phyloP scores from a whole-genome alignment of 2,329 filamentous ascomycete genomes.

The Aureobasidium sp. region DNA sequence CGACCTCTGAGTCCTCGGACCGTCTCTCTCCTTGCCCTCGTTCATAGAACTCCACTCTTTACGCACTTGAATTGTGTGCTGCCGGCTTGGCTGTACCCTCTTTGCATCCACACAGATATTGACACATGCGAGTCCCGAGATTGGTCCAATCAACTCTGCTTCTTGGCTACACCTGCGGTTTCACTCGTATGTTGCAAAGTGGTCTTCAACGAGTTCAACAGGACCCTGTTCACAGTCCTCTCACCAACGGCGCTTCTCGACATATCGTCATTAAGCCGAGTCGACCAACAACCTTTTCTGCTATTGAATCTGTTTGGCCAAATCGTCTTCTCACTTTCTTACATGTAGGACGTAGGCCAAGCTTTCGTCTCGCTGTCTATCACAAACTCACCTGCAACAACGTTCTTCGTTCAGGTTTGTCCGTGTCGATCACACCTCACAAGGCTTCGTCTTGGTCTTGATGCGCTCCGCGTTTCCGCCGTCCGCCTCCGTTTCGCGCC shows the following conservation, averaged over 20 bases:
- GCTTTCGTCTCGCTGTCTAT: not conserved
- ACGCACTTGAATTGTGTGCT: not conserved
- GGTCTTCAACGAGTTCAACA: not conserved
- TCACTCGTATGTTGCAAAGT: not conserved
- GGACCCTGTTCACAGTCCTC: not conserved
- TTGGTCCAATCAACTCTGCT: slow-evolving; percentile 5
- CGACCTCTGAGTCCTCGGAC: not conserved
- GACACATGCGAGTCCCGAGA: not conserved
- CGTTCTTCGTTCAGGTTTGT: slow-evolving; percentile 3
- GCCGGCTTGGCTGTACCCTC: slow-evolving; percentile 12
- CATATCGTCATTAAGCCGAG: not conserved
- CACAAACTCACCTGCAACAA: slow-evolving; percentile 8
- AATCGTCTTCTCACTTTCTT: not conserved
- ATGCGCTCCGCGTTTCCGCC: slow-evolving; percentile 3
- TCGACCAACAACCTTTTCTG: not conserved
- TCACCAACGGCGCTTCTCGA: not conserved
- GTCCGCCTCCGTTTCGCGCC: slow-evolving; percentile 5
- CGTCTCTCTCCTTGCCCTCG: slow-evolving; percentile 7
- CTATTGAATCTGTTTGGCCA: not conserved
- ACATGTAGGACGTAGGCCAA: slow-evolving; percentile 5
- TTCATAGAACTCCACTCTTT: slow-evolving; percentile 7
- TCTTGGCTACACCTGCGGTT: not conserved
- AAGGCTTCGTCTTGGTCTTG: not conserved
- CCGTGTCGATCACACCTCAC: not conserved
- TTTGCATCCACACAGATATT: slow-evolving; percentile 5